phyloP scores from a whole-genome alignment of 2,329 filamentous ascomycete genomes.

The Colletotrichum plurivorum region DNA sequence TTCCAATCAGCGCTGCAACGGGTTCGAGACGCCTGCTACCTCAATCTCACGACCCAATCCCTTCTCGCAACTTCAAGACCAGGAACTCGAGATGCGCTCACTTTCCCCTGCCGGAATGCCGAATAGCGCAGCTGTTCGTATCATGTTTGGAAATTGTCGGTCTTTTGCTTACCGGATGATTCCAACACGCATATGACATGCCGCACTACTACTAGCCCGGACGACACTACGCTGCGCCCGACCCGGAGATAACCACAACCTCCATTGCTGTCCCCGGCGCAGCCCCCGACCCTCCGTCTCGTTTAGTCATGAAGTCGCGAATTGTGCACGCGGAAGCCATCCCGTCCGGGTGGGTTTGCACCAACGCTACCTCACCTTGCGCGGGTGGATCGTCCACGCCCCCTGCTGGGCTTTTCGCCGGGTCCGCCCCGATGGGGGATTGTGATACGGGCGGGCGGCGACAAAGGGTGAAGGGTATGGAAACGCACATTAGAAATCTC shows the following conservation, averaged over 20 bases:
- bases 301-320: constrained; percentile 24
- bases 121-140: not conserved
- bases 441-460: constrained; percentile 27
- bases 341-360: constrained; percentile 23
- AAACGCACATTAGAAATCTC: constrained; percentile 32
- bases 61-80: not conserved
- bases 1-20: not conserved
- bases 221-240: constrained; percentile 10
- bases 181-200: not conserved
- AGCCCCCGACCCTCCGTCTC: constrained; percentile 17
- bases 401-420: constrained; percentile 17
- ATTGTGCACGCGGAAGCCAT: constrained; percentile 32
- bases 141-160: not conserved
- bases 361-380: too few relatives aligned
- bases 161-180: constrained; percentile 2
- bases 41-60: constrained; percentile 6
- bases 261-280: constrained; percentile 17
- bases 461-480: constrained; percentile 36
- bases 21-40: not conserved
- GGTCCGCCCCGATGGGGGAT: constrained; percentile 21
- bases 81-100: not conserved
- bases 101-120: not conserved
- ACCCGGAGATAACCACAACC: constrained; percentile 34
- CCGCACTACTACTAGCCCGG: not conserved
- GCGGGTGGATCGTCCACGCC: constrained; percentile 22